These are phyloP conservation scores for Acrodontium crateriforme DNA, from an alignment of 2,329 filamentous ascomycete genomes.

Conservation along the genomic window DNA sequence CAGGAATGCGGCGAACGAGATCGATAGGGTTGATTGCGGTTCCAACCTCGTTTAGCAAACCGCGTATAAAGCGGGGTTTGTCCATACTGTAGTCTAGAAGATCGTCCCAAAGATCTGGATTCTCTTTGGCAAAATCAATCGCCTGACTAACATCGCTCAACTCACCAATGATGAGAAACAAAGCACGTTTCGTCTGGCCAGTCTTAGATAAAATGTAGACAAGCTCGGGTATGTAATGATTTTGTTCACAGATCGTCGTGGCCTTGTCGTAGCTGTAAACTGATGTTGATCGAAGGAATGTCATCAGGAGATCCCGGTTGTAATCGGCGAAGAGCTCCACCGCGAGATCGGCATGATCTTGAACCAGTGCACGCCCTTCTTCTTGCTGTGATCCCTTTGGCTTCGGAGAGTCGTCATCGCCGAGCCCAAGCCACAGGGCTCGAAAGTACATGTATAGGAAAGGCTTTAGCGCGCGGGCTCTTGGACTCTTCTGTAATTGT, in stretches of 20 bases:
- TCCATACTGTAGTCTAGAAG: slow-evolving; percentile 94
- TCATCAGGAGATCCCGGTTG: slow-evolving; percentile 67
- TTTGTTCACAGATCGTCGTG: slow-evolving; percentile 62
- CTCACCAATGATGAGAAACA: slow-evolving; percentile 89
- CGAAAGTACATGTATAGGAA: slow-evolving; percentile 91
- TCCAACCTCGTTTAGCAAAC: slow-evolving; percentile 82
- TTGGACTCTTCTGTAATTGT: slow-evolving; percentile 55
- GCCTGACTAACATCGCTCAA: slow-evolving; percentile 82
- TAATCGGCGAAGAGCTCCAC: slow-evolving; percentile 77
- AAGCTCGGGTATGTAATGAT: slow-evolving; percentile 78
- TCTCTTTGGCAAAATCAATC: slow-evolving; percentile 86
- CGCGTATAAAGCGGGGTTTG: slow-evolving; percentile 87
- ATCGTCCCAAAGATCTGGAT: slow-evolving; percentile 89
- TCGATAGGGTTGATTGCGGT: slow-evolving; percentile 82
- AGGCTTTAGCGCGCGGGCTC: slow-evolving; percentile 44
- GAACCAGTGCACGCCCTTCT: slow-evolving; percentile 53
- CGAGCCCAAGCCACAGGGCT: slow-evolving; percentile 67
- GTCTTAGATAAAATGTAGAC: slow-evolving; percentile 93
- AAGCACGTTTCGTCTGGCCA: slow-evolving; percentile 78
- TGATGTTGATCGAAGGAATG: slow-evolving; percentile 67
- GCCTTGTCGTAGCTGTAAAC: slow-evolving; percentile 78
- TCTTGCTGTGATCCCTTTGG: slow-evolving; percentile 12
- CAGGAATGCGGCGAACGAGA: slow-evolving; percentile 78
- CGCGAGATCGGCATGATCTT: slow-evolving; percentile 75
- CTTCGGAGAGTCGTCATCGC: slow-evolving; percentile 24